phyloP scores from a whole-genome alignment of 768 basidiomycete genomes.

The Termitomyces bulborhizus region DNA sequence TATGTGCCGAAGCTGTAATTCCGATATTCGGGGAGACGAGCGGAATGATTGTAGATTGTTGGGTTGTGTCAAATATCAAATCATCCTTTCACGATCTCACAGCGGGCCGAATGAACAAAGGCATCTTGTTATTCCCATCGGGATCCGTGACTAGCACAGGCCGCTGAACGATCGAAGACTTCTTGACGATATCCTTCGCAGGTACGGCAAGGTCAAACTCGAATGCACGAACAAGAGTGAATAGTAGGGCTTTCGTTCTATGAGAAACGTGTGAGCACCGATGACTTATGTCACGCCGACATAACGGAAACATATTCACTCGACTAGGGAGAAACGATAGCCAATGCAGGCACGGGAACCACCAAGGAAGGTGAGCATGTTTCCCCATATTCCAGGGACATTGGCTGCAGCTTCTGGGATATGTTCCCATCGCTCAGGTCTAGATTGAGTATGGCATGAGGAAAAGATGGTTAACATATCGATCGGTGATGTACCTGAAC shows the following conservation, averaged over 20 bases:
- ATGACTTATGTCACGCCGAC: neutral
- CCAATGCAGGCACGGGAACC: slow-evolving; percentile 68
- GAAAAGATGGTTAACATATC: neutral
- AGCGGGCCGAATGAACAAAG: slow-evolving; percentile 29
- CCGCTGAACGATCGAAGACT: slow-evolving; percentile 34
- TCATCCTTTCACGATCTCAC: neutral
- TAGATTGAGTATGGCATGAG: slow-evolving; percentile 17
- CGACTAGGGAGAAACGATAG: slow-evolving; percentile 54
- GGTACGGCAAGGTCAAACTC: slow-evolving; percentile 52
- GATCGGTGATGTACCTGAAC: slow-evolving; percentile 40
- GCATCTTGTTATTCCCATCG: slow-evolving; percentile 35
- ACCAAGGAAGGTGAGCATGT: slow-evolving; percentile 56
- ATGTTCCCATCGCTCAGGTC: slow-evolving; percentile 60
- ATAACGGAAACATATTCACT: slow-evolving; percentile 27
- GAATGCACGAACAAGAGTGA: slow-evolving; percentile 44
- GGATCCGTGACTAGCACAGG: slow-evolving; percentile 36
- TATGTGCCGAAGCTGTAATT: too few relatives aligned
- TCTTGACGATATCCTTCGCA: slow-evolving; percentile 33
- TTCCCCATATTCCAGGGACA: slow-evolving; percentile 58
- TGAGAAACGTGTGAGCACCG: slow-evolving; percentile 18
- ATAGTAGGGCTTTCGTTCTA: slow-evolving; percentile 34
- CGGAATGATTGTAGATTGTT: too few relatives aligned
- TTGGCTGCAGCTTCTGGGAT: slow-evolving; percentile 34
- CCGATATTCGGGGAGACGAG: too few relatives aligned
- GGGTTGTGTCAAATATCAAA: neutral